A percentile compares a stretch with the other conserved stretches of the same genome.
Conservation (phyloP, 768 basidiomycete genomes). For the Phlebiopsis gigantea region DNA sequence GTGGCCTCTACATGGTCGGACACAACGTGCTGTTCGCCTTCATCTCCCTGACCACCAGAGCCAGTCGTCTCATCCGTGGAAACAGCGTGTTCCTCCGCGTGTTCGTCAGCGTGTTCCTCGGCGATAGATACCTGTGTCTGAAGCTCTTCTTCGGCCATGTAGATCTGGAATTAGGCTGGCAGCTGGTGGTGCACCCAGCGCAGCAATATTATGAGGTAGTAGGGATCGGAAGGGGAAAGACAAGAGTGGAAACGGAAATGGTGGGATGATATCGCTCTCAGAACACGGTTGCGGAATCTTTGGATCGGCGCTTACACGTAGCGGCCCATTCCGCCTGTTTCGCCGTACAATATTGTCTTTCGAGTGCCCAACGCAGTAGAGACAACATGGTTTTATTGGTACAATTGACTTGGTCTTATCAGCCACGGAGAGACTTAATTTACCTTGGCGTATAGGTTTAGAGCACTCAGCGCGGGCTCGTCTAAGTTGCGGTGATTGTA, state of each 20-base stretch:
- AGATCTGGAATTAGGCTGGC: conserved; percentile 9
- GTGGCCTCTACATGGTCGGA: conserved; percentile 28
- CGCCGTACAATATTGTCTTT: no score
- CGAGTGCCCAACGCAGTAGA: no score
- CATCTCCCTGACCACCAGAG: conserved; percentile 19
- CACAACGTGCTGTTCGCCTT: conserved; percentile 33
- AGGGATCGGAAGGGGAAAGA: conserved; percentile 2
- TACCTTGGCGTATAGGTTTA: conserved; percentile 56
- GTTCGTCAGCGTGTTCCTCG: conserved; percentile 12
- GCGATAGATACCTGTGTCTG: conserved; percentile 16
- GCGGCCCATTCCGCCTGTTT: no score
- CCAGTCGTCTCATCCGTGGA: conserved; percentile 18
- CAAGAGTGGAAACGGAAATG: conserved; percentile 2
- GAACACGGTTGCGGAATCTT: conserved; percentile 4
- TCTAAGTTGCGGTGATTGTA: conserved; percentile 79
- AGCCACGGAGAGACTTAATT: no score
- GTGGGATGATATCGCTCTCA: conserved; percentile 2
- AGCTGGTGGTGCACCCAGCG: conserved; percentile 9
- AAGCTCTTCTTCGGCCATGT: conserved; percentile 34
- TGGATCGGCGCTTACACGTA: conserved; percentile 3
- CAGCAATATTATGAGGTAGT: conserved; percentile 11
- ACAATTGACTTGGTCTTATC: no score
- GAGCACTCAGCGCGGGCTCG: conserved; percentile 71
- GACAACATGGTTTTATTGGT: no score
- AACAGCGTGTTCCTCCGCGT: conserved; percentile 18